Conservation (phyloP, 257 asterid species). For the Nemophila menziesii region DNA sequence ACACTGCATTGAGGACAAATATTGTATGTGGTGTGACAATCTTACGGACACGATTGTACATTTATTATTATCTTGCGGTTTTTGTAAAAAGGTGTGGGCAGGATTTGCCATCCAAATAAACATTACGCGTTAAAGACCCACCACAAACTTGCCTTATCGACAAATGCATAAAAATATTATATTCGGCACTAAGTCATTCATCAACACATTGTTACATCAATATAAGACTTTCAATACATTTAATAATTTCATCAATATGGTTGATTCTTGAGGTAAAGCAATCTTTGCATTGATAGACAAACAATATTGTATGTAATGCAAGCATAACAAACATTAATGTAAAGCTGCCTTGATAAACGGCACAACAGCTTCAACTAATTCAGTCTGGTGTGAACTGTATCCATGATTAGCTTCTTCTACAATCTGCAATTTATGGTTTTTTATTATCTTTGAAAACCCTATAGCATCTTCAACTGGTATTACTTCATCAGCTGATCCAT, state of each 20-base stretch:
- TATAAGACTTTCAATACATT: too few relatives aligned
- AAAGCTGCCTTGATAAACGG: constrained; percentile 43
- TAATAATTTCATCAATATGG: too few relatives aligned
- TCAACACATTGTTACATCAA: neutral
- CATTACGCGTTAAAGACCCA: too few relatives aligned
- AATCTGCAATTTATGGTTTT: constrained; percentile 39
- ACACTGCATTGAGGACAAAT: too few relatives aligned
- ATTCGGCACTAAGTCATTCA: neutral
- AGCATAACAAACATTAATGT: constrained; percentile 1
- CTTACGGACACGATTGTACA: too few relatives aligned
- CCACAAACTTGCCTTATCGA: neutral
- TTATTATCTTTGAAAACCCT: constrained; percentile 49
- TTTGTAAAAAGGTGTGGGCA: too few relatives aligned
- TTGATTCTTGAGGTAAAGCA: too few relatives aligned
- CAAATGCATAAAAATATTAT: neutral
- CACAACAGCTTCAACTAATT: constrained; percentile 28
- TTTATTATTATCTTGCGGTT: too few relatives aligned
- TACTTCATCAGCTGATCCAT: constrained; percentile 52
- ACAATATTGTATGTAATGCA: too few relatives aligned
- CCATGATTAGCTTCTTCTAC: constrained; percentile 52
- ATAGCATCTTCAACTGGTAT: constrained; percentile 49
- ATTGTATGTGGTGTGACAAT: too few relatives aligned
- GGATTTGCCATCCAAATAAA: too few relatives aligned
- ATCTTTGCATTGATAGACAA: too few relatives aligned
- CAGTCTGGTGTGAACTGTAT: constrained; percentile 42